Evolutionary conservation across 768 basidiomycete species (phyloP).

Genomic region (Hemileccinum rubropunctum): DNA sequence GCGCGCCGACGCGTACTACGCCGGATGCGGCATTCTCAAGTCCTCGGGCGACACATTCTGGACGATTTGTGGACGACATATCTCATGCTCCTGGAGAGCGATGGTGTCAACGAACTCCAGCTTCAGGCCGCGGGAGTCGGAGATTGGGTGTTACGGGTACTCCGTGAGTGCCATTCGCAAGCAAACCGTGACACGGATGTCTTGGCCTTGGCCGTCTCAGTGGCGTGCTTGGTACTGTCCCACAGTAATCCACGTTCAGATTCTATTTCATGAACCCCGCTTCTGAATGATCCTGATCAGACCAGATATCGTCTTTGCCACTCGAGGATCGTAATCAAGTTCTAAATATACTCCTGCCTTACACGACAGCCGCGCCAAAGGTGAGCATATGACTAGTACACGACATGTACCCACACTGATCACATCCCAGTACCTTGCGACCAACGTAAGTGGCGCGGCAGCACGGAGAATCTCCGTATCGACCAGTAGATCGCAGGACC

Average conservation of each 20-base stretch:
- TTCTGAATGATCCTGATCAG: slow-evolving; percentile 32
- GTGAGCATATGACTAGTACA: slow-evolving; percentile 23
- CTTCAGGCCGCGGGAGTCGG: slow-evolving; percentile 41
- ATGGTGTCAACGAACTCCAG: slow-evolving; percentile 45
- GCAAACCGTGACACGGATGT: slow-evolving; percentile 7
- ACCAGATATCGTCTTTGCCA: slow-evolving; percentile 37
- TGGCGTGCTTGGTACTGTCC: slow-evolving; percentile 36
- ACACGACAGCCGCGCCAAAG: slow-evolving; percentile 29
- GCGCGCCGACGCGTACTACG: slow-evolving; percentile 46
- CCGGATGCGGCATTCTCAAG: slow-evolving; percentile 37
- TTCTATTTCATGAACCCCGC: slow-evolving; percentile 21
- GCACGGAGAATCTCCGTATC: slow-evolving; percentile 16
- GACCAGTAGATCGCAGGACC: slow-evolving; percentile 22
- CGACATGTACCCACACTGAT: slow-evolving; percentile 15
- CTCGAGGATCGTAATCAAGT: slow-evolving; percentile 40
- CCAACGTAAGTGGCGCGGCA: slow-evolving; percentile 27
- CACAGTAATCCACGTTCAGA: slow-evolving; percentile 33
- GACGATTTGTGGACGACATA: slow-evolving; percentile 57
- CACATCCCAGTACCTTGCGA: slow-evolving; percentile 21
- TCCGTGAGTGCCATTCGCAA: slow-evolving; percentile 17
- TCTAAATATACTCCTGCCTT: slow-evolving; percentile 41
- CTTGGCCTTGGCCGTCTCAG: slow-evolving; percentile 28
- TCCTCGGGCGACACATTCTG: slow-evolving; percentile 29
- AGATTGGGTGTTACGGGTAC: slow-evolving; percentile 23
- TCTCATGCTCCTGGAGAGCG: slow-evolving; percentile 60